Base-by-base conservation (phyloP, 1,284 basidiomycete genomes). In the Spongiforma sp. region DNA sequence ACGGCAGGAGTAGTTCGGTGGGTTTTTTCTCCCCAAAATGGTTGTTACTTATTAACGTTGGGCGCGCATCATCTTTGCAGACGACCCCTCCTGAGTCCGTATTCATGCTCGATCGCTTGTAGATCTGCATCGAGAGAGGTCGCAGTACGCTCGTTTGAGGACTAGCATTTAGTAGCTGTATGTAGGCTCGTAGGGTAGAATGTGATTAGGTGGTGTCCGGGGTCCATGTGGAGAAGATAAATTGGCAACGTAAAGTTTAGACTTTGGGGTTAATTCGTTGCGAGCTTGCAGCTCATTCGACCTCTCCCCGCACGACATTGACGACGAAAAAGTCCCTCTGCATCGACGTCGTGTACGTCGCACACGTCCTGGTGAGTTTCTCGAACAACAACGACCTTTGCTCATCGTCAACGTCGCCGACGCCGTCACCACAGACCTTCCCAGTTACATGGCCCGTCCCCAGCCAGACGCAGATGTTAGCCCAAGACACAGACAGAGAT, bases 401-500 rank as follows among this genome's bases (percentile, higher is more conserved):
- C 59, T 57, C 19, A 5, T 57, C 32, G 53, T 71, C 53, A 69
- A 63, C 33, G 56, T 30, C 17, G 34, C 55, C 48, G 61, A 30
- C 61, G 58, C 59, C 56, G 62, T 61, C 62, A 65, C 32, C 64
- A 64, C 61, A 43, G 48, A 65, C 63, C 55, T 53, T 59, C 28
- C 46, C 62, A 57, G 58, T 72, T 67, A 62, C 65, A 76, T 76
- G 74, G 75, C 74, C 48, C 77, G 70, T 75, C 72, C 75, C 52
- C 78, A 79, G 66, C 65, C 76, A 65, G 80, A 82, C 65, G 69
- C 79, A 63, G 74, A 75, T 63, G 69, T 70, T 33, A 71, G 74
- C 52, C 72, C 77, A 65, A 79, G 77, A 62, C 26, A 65, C 57
- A 77, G 75, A 60, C 81, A 76, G 63, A 73, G 83, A 65, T 78